Evolutionary conservation across 202 grass and related monocot species (phyloP).

Genomic region (Saccharum hybrid): DNA sequence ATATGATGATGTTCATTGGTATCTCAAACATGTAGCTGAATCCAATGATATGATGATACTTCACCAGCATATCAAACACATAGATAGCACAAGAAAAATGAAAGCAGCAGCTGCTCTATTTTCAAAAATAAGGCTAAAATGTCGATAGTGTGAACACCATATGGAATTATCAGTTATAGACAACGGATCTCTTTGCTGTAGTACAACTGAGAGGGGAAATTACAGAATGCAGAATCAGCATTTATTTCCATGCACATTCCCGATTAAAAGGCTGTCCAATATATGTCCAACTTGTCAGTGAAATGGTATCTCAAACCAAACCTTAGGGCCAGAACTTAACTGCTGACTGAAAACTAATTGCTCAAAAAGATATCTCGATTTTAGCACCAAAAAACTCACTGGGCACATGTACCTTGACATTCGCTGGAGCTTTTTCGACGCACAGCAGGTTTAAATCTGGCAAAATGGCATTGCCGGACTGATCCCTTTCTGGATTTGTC

Average conservation of each 20-base stretch:
- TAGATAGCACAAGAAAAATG: background rate
- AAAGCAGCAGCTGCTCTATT: background rate
- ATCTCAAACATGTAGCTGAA: background rate
- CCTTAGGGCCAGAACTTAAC: too few relatives aligned
- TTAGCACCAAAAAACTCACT: background rate
- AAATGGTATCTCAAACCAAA: background rate
- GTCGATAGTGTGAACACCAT: background rate
- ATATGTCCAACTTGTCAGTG: background rate
- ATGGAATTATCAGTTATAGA: background rate
- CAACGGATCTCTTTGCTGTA: background rate
- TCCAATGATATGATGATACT: background rate
- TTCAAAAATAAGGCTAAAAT: background rate
- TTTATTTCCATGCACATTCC: background rate
- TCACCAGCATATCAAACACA: background rate
- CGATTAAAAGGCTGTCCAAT: background rate
- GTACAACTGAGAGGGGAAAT: background rate
- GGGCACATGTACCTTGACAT: background rate
- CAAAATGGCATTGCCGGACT: background rate
- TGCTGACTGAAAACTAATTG: too few relatives aligned
- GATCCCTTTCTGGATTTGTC: background rate
- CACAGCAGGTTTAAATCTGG: background rate
- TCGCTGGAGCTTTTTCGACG: background rate
- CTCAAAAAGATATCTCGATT: background rate
- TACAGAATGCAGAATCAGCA: conserved; percentile 10
- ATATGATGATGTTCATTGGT: background rate